Evolutionary conservation across 805 yeast genomes (phyloP), one percentile per base, ranked within the genome.

Genomic region (Lachancea nothofagi): DNA sequence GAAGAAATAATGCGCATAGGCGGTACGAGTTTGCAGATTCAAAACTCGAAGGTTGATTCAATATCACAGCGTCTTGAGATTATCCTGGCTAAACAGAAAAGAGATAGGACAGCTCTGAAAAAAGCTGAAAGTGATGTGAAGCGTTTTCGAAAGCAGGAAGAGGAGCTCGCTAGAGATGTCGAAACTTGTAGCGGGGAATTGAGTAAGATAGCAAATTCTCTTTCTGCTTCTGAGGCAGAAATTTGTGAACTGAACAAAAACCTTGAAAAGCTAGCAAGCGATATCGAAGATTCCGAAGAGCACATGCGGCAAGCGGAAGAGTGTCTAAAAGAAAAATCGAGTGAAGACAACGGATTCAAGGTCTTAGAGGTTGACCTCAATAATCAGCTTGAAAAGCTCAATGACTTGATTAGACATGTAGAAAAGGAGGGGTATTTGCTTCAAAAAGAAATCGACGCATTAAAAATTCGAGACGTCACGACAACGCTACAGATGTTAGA

Each of bases 1-100:
- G 84, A 80, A 41, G 73, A 79, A 54, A 86, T 93, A 28, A 77
- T 89, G 84, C 80, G 83, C 36, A 81, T 86, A 39, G 99, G 99
- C 39, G 99, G 99, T 44, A 80, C 84, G 7, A 78, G 78, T 45
- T 68, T 93, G 47, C 77, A 85, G 41, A 59, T 83, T 44, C 96
- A 88, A 52, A 82, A 78, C 45, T 75, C 94, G 1, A 83, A 78
- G 53, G 96, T 93, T 7, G 88, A 79, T 50, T 82, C 94, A 1
- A 67, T 83, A 24, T 67, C 69, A 30, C 84, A 83, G 50, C 74
- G 77, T 51, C 72, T 83, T 21, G 84, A 79, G 38, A 73, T 81
- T 14, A 58, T 78, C 10, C 66, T 64, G 25, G 75, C 75, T 31
- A 78, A 77, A 50, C 69, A 78, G 10, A 69, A 80, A 4, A 73